Conservation (phyloP, 2,329 filamentous ascomycete species). For the Colletotrichum tropicale region DNA sequence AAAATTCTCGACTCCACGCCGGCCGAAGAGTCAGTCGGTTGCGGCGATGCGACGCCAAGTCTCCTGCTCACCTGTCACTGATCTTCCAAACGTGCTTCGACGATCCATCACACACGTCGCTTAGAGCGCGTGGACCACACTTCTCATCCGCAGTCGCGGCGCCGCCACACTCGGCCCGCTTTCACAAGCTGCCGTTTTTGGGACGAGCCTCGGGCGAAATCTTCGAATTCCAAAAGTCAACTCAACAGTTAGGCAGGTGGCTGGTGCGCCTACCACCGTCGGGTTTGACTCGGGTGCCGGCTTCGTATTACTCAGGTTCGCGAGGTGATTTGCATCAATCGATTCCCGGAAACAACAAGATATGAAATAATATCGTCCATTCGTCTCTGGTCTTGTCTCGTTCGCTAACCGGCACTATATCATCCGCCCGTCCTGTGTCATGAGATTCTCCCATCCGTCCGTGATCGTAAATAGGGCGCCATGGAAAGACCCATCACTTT, state of each 20-base stretch:
- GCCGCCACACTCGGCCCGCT: slow-evolving; percentile 6
- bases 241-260: neutral
- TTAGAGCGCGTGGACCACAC: neutral
- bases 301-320: neutral
- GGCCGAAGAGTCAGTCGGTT: neutral
- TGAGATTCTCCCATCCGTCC: slow-evolving; percentile 3
- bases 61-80: neutral
- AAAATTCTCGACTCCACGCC: neutral
- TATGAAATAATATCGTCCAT: slow-evolving; percentile 8
- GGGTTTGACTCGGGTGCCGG: neutral
- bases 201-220: slow-evolving; percentile 12
- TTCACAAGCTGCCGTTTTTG: slow-evolving; percentile 16
- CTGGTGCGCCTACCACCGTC: neutral
- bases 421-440: slow-evolving; percentile 1
- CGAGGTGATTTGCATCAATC: neutral
- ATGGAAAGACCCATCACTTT: neutral
- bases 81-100: slow-evolving; percentile 4
- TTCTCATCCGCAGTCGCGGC: neutral
- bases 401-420: neutral
- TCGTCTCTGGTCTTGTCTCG: neutral
- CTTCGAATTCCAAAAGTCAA: neutral
- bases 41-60: slow-evolving; percentile 2
- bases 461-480: neutral
- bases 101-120: neutral
- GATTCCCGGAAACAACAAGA: neutral